A percentile compares a stretch with the other conserved stretches of the same genome.
phyloP scores from a whole-genome alignment of 2,329 filamentous ascomycete genomes.

The Aciculosporium take region DNA sequence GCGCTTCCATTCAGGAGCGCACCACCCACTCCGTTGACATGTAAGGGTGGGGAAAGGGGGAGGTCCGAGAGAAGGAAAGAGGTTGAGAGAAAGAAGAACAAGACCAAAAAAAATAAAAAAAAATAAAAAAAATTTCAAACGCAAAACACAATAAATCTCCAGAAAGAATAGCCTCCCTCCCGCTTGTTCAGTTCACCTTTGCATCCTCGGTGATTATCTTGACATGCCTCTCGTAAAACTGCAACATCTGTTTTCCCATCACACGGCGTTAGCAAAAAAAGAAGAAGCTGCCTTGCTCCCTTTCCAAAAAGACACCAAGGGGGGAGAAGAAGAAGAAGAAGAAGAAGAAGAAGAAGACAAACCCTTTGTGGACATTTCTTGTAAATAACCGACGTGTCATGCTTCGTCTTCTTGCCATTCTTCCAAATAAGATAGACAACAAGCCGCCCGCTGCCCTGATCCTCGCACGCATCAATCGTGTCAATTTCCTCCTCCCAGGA shows the following conservation, averaged over 20 bases:
- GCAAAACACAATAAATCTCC: not conserved
- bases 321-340: not conserved
- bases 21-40: too few relatives aligned
- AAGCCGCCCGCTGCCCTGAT: slow-evolving; percentile 43
- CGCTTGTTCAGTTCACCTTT: slow-evolving; percentile 6
- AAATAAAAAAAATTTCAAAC: not conserved
- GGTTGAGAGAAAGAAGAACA: not conserved
- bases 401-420: slow-evolving; percentile 58
- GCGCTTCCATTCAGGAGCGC: too few relatives aligned
- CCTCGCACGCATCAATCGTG: slow-evolving; percentile 57
- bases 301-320: not conserved
- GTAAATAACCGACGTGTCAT: slow-evolving; percentile 53
- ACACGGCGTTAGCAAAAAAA: not conserved
- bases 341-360: slow-evolving; percentile 7
- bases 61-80: slow-evolving; percentile 1
- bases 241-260: slow-evolving; percentile 37
- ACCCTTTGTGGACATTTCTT: slow-evolving; percentile 68
- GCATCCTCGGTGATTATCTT: slow-evolving; percentile 32
- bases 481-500: slow-evolving; percentile 65
- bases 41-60: too few relatives aligned
- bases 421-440: slow-evolving; percentile 63
- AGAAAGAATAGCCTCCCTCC: not conserved
- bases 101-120: not conserved
- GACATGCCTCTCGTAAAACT: slow-evolving; percentile 45
- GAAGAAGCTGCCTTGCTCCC: not conserved